A percentile compares a stretch with the other conserved stretches of the same genome.
These are phyloP conservation scores for Coemansia sp. DNA, from an alignment of 192 early-diverging fungal species.

Conservation along the genomic window DNA sequence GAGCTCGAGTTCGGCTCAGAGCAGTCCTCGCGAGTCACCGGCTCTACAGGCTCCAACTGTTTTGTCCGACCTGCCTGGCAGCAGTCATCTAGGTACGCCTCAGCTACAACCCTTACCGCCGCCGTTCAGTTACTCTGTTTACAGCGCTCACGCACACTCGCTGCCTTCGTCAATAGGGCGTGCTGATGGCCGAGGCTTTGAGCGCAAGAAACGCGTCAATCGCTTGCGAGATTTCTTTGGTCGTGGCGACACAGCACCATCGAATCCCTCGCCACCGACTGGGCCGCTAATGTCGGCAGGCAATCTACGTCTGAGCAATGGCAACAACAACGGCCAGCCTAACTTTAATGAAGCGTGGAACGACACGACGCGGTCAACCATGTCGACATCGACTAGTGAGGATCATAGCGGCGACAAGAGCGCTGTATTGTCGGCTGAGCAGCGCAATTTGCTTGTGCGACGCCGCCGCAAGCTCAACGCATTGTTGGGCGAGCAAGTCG, in stretches of 20 bases:
- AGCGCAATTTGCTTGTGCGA: constrained; percentile 64
- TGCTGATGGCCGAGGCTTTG: constrained; percentile 18
- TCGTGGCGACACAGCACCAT: constrained; percentile 2
- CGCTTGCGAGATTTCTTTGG: constrained; percentile 63
- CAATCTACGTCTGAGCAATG: neutral
- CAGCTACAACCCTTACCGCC: neutral
- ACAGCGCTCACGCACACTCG: constrained; percentile 19
- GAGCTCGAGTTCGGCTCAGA: constrained; percentile 14
- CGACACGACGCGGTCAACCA: constrained; percentile 19
- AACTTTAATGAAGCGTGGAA: neutral
- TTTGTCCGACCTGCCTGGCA: neutral
- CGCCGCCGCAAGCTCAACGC: constrained; percentile 65
- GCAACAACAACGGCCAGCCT: neutral
- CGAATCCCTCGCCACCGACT: neutral
- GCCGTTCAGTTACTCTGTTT: constrained; percentile 23
- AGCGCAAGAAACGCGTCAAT: constrained; percentile 55
- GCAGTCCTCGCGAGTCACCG: constrained; percentile 1
- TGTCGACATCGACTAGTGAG: neutral
- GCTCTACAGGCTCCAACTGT: neutral
- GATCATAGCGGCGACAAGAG: neutral
- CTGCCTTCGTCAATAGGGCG: constrained; percentile 15
- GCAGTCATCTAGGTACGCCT: neutral
- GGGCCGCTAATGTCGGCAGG: neutral
- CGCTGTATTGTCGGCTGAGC: constrained; percentile 49
- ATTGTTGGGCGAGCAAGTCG: constrained; percentile 65